A percentile compares a stretch with the other conserved stretches of the same genome.
Evolutionary conservation across 2,329 filamentous ascomycete genomes (phyloP).

Genomic region (Ploettnerulaceae sp.): DNA sequence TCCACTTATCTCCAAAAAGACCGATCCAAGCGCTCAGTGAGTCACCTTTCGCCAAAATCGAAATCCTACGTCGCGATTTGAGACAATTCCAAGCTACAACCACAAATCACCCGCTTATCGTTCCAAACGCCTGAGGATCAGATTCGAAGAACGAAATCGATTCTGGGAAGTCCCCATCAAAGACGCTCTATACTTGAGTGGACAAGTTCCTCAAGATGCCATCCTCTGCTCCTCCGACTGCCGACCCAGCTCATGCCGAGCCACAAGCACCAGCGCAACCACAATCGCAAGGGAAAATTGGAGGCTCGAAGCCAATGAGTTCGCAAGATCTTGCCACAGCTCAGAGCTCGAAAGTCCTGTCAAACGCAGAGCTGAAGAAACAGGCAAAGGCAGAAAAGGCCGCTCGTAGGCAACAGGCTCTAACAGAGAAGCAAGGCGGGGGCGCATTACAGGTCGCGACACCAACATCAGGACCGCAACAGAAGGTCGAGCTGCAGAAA

Average conservation of each 20-base stretch:
- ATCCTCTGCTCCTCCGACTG: slow-evolving; percentile 20
- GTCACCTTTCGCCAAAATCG: slow-evolving; percentile 9
- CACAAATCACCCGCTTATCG: slow-evolving; percentile 1
- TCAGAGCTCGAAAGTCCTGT: slow-evolving; percentile 49
- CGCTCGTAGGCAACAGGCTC: slow-evolving; percentile 71
- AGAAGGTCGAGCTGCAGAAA: slow-evolving; percentile 37
- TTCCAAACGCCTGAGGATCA: neutral
- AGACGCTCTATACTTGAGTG: neutral
- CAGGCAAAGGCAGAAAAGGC: slow-evolving; percentile 88
- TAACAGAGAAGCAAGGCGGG: slow-evolving; percentile 42
- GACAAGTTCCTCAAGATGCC: slow-evolving; percentile 13
- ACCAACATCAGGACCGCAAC: slow-evolving; percentile 55
- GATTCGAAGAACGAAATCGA: neutral
- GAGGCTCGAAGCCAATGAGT: slow-evolving; percentile 11
- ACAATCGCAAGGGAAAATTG: slow-evolving; percentile 7
- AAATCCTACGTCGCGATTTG: slow-evolving; percentile 12
- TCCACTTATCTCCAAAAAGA: neutral
- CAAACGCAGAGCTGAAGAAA: slow-evolving; percentile 66
- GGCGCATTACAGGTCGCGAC: neutral
- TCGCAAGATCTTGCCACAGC: slow-evolving; percentile 10
- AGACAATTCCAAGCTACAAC: slow-evolving; percentile 3
- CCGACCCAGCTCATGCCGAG: slow-evolving; percentile 12
- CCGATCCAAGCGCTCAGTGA: slow-evolving; percentile 3
- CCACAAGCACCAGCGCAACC: slow-evolving; percentile 7
- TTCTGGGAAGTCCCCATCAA: neutral